These are phyloP conservation scores for Ophiocordyceps camponoti-rufipedis DNA, from an alignment of 2,329 filamentous ascomycete species.

Conservation along the genomic window DNA sequence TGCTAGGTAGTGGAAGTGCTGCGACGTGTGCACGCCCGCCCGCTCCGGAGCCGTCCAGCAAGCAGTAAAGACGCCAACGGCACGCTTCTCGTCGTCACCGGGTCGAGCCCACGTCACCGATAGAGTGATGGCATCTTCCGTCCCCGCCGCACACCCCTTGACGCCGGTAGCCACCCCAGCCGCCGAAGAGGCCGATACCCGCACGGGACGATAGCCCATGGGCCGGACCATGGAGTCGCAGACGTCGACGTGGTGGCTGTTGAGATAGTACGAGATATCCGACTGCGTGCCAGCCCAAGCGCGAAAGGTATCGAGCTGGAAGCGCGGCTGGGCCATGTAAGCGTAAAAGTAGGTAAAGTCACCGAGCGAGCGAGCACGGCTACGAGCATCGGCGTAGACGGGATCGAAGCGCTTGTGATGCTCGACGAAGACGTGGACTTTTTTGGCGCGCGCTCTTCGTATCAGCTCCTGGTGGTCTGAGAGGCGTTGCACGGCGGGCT, in stretches of 20 bases:
- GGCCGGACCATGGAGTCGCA: slow-evolving; percentile 76
- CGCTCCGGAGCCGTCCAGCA: slow-evolving; percentile 89
- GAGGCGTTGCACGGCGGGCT: slow-evolving; percentile 77
- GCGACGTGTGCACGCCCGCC: slow-evolving; percentile 88
- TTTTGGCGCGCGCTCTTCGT: slow-evolving; percentile 49
- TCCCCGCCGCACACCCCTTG: slow-evolving; percentile 54
- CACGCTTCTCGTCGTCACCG: slow-evolving; percentile 42
- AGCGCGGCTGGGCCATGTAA: slow-evolving; percentile 91
- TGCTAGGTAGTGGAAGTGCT: slow-evolving; percentile 92
- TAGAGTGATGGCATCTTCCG: slow-evolving; percentile 86
- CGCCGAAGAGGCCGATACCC: slow-evolving; percentile 60
- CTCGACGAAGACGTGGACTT: slow-evolving; percentile 83
- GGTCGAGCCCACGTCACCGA: slow-evolving; percentile 70
- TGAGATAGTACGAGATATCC: slow-evolving; percentile 92
- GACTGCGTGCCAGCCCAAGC: slow-evolving; percentile 84
- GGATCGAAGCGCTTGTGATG: slow-evolving; percentile 96
- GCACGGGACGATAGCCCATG: slow-evolving; percentile 54
- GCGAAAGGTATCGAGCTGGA: slow-evolving; percentile 83
- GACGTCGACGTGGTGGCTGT: slow-evolving; percentile 86
- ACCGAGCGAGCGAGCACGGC: slow-evolving; percentile 57
- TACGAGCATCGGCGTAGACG: slow-evolving; percentile 73
- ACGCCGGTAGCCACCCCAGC: slow-evolving; percentile 62
- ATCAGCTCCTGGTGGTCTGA: slow-evolving; percentile 63
- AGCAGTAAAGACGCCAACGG: slow-evolving; percentile 80
- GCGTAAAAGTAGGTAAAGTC: slow-evolving; percentile 98